Evolutionary conservation across 148 eudicot genomes (phyloP).

Genomic region (Hydrangea macrophylla): DNA sequence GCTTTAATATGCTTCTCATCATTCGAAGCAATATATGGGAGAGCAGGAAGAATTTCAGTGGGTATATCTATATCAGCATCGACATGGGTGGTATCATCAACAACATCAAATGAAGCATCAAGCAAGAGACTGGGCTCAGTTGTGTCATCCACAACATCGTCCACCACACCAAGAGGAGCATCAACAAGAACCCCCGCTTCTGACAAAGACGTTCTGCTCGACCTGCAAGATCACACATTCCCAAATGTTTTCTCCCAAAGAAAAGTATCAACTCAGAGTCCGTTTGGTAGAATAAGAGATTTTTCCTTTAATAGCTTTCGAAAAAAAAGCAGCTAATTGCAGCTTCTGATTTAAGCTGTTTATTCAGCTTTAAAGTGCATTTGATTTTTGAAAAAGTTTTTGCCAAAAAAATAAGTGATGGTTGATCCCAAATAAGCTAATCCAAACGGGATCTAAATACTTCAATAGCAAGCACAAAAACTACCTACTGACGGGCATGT

Average conservation of each 20-base stretch:
- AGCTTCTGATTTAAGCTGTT: too few relatives aligned
- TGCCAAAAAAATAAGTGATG: too few relatives aligned
- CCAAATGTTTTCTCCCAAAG: constrained; percentile 20
- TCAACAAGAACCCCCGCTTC: constrained; percentile 57
- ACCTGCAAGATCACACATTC: constrained; percentile 48
- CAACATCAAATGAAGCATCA: constrained; percentile 55
- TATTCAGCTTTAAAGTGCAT: too few relatives aligned
- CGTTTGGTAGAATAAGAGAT: too few relatives aligned
- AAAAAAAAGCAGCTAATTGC: too few relatives aligned
- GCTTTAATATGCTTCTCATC: constrained; percentile 75
- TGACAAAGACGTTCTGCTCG: constrained; percentile 80
- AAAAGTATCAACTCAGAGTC: too few relatives aligned
- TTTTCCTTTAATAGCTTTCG: too few relatives aligned
- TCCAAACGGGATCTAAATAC: constrained; percentile 13
- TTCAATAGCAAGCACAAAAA: constrained; percentile 14
- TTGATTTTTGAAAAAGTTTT: too few relatives aligned
- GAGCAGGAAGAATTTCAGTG: constrained; percentile 30
- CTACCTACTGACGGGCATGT: constrained; percentile 85
- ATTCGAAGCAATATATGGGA: constrained; percentile 32
- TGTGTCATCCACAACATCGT: constrained; percentile 55
- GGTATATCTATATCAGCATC: constrained; percentile 46
- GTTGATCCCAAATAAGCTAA: too few relatives aligned
- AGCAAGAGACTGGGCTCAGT: constrained; percentile 46
- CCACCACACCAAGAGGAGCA: constrained; percentile 31
- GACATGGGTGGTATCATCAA: constrained; percentile 38